Evolutionary conservation across 768 basidiomycete species (phyloP).

Genomic region (Rhizopogon vesiculosus): DNA sequence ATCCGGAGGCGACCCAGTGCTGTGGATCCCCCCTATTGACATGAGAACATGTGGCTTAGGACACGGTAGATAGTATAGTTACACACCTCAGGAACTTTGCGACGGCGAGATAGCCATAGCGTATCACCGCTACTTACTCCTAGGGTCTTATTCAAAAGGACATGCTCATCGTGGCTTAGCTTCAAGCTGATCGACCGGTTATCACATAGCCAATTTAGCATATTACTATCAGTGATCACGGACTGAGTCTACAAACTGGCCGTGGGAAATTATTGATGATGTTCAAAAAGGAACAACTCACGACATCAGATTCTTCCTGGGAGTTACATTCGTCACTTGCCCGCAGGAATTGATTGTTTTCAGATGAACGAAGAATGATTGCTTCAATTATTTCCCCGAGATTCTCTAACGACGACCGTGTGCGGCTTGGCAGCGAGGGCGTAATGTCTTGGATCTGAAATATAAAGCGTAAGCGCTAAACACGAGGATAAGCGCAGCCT

Average conservation of each 20-base stretch:
- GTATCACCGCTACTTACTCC: conserved; percentile 46
- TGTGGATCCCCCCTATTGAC: conserved; percentile 77
- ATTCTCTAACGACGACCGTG: conserved; percentile 17
- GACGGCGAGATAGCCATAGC: conserved; percentile 54
- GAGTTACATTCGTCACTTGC: conserved; percentile 15
- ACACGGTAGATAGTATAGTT: conserved; percentile 5
- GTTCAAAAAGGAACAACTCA: conserved; percentile 11
- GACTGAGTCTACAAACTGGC: conserved; percentile 41
- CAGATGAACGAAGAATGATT: conserved; percentile 27
- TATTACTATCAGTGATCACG: conserved; percentile 40
- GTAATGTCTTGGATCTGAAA: conserved; percentile 31
- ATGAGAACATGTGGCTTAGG: conserved; percentile 14
- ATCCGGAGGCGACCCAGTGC: conserved; percentile 68
- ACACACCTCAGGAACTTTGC: conserved; percentile 48
- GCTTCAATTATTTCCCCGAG: conserved; percentile 26
- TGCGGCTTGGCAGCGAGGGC: conserved; percentile 22
- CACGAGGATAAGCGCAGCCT: neutral
- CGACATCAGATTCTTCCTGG: conserved; percentile 20
- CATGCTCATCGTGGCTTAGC: conserved; percentile 21
- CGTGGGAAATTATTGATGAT: neutral
- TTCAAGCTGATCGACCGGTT: conserved; percentile 23
- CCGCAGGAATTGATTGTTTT: conserved; percentile 22
- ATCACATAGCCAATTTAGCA: conserved; percentile 41
- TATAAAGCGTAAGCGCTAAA: conserved; percentile 6
- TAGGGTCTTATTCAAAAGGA: conserved; percentile 36